Evolutionary conservation across 2,329 filamentous ascomycete genomes (phyloP), one percentile per base, ranked within the genome.

Genomic region (Mycosphaerella arachidis): DNA sequence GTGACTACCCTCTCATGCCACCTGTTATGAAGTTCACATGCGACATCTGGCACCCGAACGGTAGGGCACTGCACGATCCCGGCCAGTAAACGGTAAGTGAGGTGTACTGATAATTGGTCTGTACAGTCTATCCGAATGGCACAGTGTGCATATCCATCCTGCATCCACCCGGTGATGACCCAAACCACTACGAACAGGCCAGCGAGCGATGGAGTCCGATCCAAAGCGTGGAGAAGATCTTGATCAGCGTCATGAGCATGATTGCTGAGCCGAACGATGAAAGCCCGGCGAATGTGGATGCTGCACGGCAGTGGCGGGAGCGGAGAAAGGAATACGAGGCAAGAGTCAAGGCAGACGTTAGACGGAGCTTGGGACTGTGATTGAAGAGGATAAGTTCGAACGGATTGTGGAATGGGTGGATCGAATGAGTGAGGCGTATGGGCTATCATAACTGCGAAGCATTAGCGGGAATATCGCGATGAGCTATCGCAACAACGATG

Each of bases 141-240:
- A 84, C 93, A 18, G 94, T 97, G 69, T 97, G 93, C 79, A 97
- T 97, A 72, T 96, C 91, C n/a, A 97, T 97, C 78, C 86, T 97
- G 1, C 93, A 97, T 76, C 89, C 93, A 3, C 93, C 93, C 2
- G 93, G 94, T 70, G 93, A 97, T 78, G 93, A 97, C 76, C 94
- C 94, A 57, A 97, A 97, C 79, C 92, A 96, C 80, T 97, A 97
- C 82, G 93, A 97, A 77, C 90, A 93, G 70, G 93, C 94, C 7
- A 92, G 89, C 1, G 94, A 97, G 80, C 87, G 93, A 64, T 97
- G 93, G 93, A 93, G 89, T 30, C 93, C 93, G 12, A 96, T 97
- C 64, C 94, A 97, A 79, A 94, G 89, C 61, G 93, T 97, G 67
- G 94, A 97, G 79, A 97, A 97, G 81, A 97, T 97, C 68, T 81